A percentile compares a stretch with the other conserved stretches of the same genome.
Evolutionary conservation across 2,329 filamentous ascomycete genomes (phyloP).

Genomic region (Neofusicoccum kwambonambiense): DNA sequence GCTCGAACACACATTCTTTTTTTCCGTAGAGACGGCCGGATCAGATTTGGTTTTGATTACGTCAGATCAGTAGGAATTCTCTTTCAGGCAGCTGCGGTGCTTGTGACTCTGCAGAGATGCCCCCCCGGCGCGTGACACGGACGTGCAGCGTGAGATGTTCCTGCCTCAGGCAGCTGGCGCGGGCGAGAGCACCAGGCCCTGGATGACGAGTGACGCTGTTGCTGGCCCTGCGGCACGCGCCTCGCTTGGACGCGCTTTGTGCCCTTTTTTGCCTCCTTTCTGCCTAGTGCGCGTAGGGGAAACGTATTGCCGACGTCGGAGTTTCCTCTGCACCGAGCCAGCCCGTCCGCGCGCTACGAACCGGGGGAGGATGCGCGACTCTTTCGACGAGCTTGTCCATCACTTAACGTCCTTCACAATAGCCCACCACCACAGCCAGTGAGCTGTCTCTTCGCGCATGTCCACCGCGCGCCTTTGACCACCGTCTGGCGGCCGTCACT

Average conservation of each 20-base stretch:
- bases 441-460: conserved; percentile 13
- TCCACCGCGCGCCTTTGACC: not conserved
- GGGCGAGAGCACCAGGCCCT: not conserved
- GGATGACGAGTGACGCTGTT: not conserved
- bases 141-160: not conserved
- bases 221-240: not conserved
- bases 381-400: conserved; percentile 18
- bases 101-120: not conserved
- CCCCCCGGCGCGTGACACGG: not conserved
- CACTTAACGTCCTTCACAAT: not conserved
- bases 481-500: not conserved
- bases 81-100: not conserved
- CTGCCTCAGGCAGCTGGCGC: not conserved
- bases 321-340: conserved; percentile 18
- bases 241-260: not conserved
- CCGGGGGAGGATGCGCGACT: conserved; percentile 18
- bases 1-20: not conserved
- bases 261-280: not conserved
- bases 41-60: not conserved
- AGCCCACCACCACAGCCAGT: not conserved
- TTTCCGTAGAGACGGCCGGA: not conserved
- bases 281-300: not conserved
- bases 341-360: conserved; percentile 12
- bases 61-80: not conserved
- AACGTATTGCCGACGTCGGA: conserved; percentile 9